Conservation (phyloP, 2,329 filamentous ascomycete species). For the Leptographium galeiforme region DNA sequence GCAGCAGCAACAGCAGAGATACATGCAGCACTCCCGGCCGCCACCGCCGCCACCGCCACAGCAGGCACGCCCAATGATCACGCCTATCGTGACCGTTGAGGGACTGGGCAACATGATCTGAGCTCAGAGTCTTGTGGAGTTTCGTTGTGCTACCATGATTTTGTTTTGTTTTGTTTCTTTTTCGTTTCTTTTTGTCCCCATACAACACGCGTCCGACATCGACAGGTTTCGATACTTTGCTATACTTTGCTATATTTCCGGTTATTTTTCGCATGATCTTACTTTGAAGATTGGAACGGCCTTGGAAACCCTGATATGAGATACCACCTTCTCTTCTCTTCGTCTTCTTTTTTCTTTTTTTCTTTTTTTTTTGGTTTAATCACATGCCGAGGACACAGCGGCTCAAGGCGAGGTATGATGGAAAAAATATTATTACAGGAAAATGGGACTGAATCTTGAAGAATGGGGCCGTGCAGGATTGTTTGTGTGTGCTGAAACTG, state of each 20-base stretch:
- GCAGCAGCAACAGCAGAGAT: slow-evolving; percentile 4
- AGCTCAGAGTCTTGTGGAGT: not conserved
- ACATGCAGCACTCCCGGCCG: slow-evolving; percentile 8
- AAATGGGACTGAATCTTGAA: not conserved
- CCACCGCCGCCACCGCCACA: slow-evolving; percentile 10
- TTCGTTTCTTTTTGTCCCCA: not conserved
- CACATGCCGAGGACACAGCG: not conserved
- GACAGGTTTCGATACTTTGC: not conserved
- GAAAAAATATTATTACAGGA: not conserved
- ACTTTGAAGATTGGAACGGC: not conserved
- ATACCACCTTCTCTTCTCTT: slow-evolving; percentile 3
- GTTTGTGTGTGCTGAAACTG: no score
- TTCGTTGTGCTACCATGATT: not conserved
- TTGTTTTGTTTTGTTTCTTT: not conserved
- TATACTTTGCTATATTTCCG: not conserved
- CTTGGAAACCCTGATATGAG: not conserved
- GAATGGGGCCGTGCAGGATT: not conserved
- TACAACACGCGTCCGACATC: not conserved
- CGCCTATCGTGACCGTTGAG: slow-evolving; percentile 20
- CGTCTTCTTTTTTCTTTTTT: not conserved
- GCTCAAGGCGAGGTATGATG: not conserved
- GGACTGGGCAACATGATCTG: slow-evolving; percentile 30
- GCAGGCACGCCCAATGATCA: slow-evolving; percentile 13
- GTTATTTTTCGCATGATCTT: not conserved
- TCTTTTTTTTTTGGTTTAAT: not conserved